Percentiles rank a stretch among this genome's conserved stretches.
Evolutionary conservation across 768 basidiomycete species (phyloP).

Genomic region (Floccularia luteovirens): DNA sequence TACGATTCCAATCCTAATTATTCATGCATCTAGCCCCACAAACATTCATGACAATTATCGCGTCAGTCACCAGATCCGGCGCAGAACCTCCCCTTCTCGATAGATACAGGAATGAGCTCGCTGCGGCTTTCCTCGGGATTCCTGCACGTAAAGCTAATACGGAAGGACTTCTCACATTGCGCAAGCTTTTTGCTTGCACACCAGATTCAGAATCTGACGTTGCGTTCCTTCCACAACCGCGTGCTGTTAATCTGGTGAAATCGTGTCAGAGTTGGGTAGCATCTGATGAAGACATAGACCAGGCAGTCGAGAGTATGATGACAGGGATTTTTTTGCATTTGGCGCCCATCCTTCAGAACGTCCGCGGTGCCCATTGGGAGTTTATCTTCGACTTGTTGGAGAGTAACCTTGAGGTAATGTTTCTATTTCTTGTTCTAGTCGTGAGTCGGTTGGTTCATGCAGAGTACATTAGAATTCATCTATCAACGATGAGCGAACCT

Average conservation of each 20-base stretch:
- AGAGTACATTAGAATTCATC: conserved; percentile 40
- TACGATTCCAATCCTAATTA: neutral
- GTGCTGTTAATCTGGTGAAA: conserved; percentile 85
- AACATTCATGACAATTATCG: conserved; percentile 58
- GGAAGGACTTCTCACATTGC: conserved; percentile 61
- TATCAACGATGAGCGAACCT: conserved; percentile 46
- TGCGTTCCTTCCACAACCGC: conserved; percentile 75
- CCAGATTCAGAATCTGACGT: conserved; percentile 76
- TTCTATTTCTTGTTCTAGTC: neutral
- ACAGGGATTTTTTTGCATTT: conserved; percentile 67
- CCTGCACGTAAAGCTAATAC: conserved; percentile 53
- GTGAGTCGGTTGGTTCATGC: neutral
- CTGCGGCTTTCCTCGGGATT: conserved; percentile 70
- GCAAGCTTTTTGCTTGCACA: conserved; percentile 63
- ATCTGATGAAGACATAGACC: conserved; percentile 55
- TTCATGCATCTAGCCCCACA: conserved; percentile 46
- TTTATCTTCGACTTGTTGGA: conserved; percentile 86
- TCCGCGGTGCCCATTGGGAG: conserved; percentile 89
- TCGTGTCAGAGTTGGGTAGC: conserved; percentile 78
- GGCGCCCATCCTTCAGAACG: conserved; percentile 82
- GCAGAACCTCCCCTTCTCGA: conserved; percentile 68
- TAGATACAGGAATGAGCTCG: conserved; percentile 84
- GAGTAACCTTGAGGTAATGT: conserved; percentile 75
- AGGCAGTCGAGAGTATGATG: conserved; percentile 75
- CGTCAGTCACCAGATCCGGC: conserved; percentile 50